phyloP scores from a whole-genome alignment of 1,284 basidiomycete species.

The Ceratobasidium theobromae region DNA sequence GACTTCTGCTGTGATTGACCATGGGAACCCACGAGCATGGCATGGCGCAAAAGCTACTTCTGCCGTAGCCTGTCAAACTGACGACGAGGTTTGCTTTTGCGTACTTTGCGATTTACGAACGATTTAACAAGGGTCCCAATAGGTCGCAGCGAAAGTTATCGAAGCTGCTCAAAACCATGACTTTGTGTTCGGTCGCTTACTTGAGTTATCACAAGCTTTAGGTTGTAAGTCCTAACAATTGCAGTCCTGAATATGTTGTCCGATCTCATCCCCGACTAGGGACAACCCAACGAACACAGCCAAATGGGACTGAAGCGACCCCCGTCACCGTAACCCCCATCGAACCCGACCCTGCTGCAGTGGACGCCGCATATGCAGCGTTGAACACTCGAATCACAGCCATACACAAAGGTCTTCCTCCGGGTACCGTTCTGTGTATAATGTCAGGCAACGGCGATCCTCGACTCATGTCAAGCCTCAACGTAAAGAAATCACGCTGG shows the following conservation, averaged over 20 bases:
- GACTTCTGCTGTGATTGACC: constrained; percentile 71
- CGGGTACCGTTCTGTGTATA: constrained; percentile 77
- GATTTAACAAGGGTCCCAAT: background rate
- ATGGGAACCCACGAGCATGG: constrained; percentile 78
- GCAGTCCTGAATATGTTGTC: background rate
- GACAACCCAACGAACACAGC: constrained; percentile 40
- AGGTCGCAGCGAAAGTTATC: constrained; percentile 63
- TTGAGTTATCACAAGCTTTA: constrained; percentile 68
- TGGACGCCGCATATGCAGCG: constrained; percentile 40
- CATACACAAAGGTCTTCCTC: constrained; percentile 69
- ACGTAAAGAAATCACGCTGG: constrained; percentile 67
- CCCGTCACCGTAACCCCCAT: constrained; percentile 42
- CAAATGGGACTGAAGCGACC: constrained; percentile 14
- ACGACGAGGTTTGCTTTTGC: constrained; percentile 57
- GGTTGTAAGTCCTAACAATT: constrained; percentile 59
- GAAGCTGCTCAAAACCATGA: constrained; percentile 66
- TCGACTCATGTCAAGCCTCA: constrained; percentile 69
- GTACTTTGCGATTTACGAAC: background rate
- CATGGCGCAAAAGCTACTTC: constrained; percentile 76
- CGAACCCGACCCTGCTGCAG: constrained; percentile 43
- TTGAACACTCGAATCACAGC: constrained; percentile 63
- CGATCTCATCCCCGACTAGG: constrained; percentile 19
- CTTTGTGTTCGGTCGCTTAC: constrained; percentile 80
- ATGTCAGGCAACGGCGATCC: constrained; percentile 89
- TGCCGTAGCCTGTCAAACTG: constrained; percentile 67